Evolutionary conservation across 345 rosid genomes (phyloP).

Genomic region (Pelargonium nanum): DNA sequence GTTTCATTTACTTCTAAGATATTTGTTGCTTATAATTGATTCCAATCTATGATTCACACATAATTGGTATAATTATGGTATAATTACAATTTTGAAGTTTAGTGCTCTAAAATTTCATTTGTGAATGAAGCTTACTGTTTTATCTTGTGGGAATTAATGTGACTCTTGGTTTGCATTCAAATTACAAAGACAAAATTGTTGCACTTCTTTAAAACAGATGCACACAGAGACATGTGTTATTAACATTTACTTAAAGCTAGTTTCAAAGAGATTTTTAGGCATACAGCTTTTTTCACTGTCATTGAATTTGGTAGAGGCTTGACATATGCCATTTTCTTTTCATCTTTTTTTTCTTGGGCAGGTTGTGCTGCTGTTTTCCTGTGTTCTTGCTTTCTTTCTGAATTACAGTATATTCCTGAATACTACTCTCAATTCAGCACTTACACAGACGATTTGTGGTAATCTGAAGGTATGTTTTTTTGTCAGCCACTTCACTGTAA

Average conservation of each 20-base stretch:
- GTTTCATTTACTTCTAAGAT: neutral
- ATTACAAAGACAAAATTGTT: neutral
- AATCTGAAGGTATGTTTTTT: conserved; percentile 65
- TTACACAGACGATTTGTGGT: conserved; percentile 94
- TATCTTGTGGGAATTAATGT: neutral
- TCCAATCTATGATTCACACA: neutral
- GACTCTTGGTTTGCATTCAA: neutral
- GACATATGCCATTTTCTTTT: neutral
- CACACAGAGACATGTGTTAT: too few species aligned
- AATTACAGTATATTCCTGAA: conserved; percentile 89
- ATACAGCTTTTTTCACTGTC: neutral
- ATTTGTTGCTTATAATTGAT: neutral
- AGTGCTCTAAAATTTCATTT: neutral
- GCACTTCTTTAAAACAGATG: neutral
- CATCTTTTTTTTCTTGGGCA: conserved; percentile 26
- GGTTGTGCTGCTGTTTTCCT: conserved; percentile 70
- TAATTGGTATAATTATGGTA: neutral
- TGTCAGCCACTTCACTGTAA: neutral
- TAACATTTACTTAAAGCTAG: too few species aligned
- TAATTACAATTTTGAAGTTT: neutral
- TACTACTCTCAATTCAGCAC: conserved; percentile 93
- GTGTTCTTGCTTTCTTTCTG: conserved; percentile 85
- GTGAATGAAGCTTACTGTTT: neutral
- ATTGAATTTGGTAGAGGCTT: neutral
- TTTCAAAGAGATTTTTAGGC: neutral